phyloP scores from a whole-genome alignment of 148 eudicot genomes.

The Rhododendron griersonianum region DNA sequence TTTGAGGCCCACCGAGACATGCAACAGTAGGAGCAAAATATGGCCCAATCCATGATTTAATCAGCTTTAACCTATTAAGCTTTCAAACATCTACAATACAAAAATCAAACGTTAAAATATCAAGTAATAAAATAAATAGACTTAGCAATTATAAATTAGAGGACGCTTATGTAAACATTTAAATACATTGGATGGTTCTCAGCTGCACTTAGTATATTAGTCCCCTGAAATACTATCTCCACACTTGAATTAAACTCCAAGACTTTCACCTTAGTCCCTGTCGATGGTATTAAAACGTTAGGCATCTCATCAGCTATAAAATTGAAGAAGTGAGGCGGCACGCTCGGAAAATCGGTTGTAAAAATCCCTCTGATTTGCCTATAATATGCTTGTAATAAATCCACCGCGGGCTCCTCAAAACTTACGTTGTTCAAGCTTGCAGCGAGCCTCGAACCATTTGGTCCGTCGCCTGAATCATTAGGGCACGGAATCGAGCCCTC shows the following conservation, averaged over 20 bases:
- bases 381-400: slow-evolving; percentile 20
- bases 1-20: no score
- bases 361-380: background rate
- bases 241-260: slow-evolving; percentile 9
- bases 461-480: slow-evolving; percentile 18
- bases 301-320: slow-evolving; percentile 7
- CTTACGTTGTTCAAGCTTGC: slow-evolving; percentile 22
- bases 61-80: no score
- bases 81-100: no score
- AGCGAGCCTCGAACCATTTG: slow-evolving; percentile 6
- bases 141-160: no score
- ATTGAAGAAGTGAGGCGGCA: slow-evolving; percentile 7
- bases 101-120: no score
- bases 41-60: no score
- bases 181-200: slow-evolving; percentile 32
- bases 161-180: background rate
- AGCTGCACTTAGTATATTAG: slow-evolving; percentile 10
- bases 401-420: slow-evolving; percentile 8
- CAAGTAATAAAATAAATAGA: no score
- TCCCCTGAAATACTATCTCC: slow-evolving; percentile 27
- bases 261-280: slow-evolving; percentile 14
- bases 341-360: slow-evolving; percentile 11
- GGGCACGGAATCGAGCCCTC: slow-evolving; percentile 9
- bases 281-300: background rate
- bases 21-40: no score